phyloP scores from a whole-genome alignment of 2,329 filamentous ascomycete species.

The Cytospora mali region DNA sequence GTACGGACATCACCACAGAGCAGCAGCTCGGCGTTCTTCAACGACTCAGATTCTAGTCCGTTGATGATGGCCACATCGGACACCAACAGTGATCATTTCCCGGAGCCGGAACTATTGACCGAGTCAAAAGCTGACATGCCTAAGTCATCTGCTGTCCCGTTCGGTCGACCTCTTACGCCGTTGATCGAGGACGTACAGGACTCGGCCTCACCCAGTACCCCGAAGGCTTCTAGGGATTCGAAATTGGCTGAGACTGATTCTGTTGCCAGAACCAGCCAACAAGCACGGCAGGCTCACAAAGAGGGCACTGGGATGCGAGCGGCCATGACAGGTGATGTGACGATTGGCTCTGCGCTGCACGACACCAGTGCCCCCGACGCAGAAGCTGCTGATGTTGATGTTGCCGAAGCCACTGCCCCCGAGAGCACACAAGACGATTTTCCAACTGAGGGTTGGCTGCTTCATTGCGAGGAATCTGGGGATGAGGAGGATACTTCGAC shows the following conservation, averaged over 20 bases:
- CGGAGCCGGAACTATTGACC: background rate
- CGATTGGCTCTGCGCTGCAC: background rate
- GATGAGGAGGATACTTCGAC: background rate
- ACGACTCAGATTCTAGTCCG: slow-evolving; percentile 16
- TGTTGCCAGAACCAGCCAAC: background rate
- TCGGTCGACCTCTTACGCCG: background rate
- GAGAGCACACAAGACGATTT: background rate
- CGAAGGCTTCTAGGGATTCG: background rate
- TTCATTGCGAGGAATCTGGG: slow-evolving; percentile 5
- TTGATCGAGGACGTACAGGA: background rate
- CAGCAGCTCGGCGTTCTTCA: slow-evolving; percentile 13
- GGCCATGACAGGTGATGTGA: background rate
- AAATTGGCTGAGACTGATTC: background rate
- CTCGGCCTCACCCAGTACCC: slow-evolving; percentile 1
- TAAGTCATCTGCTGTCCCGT: background rate
- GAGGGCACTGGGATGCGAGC: background rate
- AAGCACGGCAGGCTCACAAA: background rate
- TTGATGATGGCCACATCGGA: slow-evolving; percentile 14
- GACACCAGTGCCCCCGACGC: background rate
- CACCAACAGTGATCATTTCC: background rate
- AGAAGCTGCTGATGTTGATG: background rate
- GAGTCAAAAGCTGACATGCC: no score
- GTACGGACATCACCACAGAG: slow-evolving; percentile 27
- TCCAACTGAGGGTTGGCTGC: slow-evolving; percentile 13
- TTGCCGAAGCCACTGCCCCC: background rate